Evolutionary conservation across 2,329 filamentous ascomycete genomes (phyloP).

Genomic region (Fusarium succisae): DNA sequence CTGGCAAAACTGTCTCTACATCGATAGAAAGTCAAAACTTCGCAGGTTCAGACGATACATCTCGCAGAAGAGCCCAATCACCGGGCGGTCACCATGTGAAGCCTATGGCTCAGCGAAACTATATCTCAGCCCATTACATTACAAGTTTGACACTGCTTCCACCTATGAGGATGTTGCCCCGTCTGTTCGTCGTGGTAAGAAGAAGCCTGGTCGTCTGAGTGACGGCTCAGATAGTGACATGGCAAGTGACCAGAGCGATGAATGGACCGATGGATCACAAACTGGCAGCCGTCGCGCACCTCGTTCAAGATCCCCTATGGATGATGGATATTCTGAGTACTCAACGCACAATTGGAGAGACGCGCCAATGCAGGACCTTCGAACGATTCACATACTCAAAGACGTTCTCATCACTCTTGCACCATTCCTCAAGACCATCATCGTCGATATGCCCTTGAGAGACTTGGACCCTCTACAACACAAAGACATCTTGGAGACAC

Average conservation of each 20-base stretch:
- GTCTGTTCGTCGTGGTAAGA: fast-evolving
- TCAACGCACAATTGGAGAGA: not conserved
- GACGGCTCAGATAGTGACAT: too few relatives aligned
- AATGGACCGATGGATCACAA: not conserved
- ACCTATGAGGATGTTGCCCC: fast-evolving
- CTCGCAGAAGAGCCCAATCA: not conserved
- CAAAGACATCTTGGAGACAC: not conserved
- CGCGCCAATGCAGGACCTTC: not conserved
- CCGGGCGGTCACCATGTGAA: not conserved
- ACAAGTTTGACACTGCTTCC: not conserved
- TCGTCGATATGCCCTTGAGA: slow-evolving; percentile 39
- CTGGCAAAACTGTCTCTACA: slow-evolving; percentile 19
- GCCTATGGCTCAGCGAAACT: not conserved
- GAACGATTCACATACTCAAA: not conserved
- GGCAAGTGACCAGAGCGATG: too few relatives aligned
- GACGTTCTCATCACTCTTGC: slow-evolving; percentile 17
- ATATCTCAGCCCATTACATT: not conserved
- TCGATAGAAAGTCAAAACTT: slow-evolving; percentile 3
- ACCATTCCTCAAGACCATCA: slow-evolving; percentile 5
- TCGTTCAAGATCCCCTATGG: not conserved
- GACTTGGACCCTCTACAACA: slow-evolving; percentile 1
- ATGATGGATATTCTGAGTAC: not conserved
- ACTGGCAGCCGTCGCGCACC: not conserved
- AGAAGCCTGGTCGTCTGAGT: not conserved
- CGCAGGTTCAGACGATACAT: not conserved